phyloP scores from a whole-genome alignment of 1,139 yeast species.

The Blastobotrys apis region DNA sequence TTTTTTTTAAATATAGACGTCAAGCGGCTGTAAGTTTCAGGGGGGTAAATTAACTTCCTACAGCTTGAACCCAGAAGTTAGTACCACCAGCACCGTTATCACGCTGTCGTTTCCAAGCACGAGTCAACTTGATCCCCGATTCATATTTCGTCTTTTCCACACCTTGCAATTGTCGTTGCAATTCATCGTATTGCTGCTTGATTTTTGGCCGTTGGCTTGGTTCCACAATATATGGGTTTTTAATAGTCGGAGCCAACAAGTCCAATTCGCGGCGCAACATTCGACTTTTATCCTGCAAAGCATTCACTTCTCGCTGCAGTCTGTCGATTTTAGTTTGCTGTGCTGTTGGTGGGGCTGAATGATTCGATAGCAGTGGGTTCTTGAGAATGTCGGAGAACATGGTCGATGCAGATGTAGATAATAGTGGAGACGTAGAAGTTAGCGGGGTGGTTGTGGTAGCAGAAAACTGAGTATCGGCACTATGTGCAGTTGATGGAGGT shows the following conservation, averaged over 20 bases:
- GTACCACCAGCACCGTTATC: slow-evolving; percentile 22
- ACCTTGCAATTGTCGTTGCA: slow-evolving; percentile 20
- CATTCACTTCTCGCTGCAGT: slow-evolving; percentile 18
- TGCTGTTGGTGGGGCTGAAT: background rate
- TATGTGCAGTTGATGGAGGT: background rate
- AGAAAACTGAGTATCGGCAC: too few species aligned
- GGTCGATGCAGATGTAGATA: slow-evolving; percentile 1
- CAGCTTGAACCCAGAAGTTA: slow-evolving; percentile 27
- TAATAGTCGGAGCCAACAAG: slow-evolving; percentile 8
- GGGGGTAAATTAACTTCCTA: too few species aligned
- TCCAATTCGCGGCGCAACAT: slow-evolving; percentile 12
- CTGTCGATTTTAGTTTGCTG: slow-evolving; percentile 14
- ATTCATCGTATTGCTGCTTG: slow-evolving; percentile 16
- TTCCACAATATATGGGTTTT: slow-evolving; percentile 17
- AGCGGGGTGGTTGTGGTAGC: background rate
- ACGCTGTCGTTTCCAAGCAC: slow-evolving; percentile 26
- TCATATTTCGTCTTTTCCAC: slow-evolving; percentile 28
- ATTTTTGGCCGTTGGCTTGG: slow-evolving; percentile 18
- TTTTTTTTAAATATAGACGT: too few species aligned
- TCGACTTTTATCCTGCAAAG: slow-evolving; percentile 10
- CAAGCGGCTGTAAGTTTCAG: too few species aligned
- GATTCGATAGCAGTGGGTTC: too few species aligned
- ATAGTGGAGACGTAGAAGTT: background rate
- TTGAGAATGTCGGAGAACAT: slow-evolving; percentile 1
- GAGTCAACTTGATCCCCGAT: slow-evolving; percentile 26